Evolutionary conservation across 2,329 filamentous ascomycete species (phyloP).

Genomic region (Aspergillus flavus): DNA sequence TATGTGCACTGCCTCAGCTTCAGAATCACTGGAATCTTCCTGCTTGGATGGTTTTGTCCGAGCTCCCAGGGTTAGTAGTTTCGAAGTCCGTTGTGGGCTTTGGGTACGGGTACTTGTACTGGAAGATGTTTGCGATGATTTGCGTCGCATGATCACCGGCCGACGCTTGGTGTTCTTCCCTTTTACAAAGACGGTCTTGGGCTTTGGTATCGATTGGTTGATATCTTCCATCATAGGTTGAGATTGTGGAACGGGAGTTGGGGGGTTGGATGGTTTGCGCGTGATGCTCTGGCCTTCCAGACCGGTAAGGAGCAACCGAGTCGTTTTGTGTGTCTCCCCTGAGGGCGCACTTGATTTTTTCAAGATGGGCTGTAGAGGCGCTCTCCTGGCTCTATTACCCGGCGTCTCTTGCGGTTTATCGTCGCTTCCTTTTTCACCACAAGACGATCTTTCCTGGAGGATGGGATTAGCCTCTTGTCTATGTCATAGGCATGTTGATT

Average conservation of each 20-base stretch:
- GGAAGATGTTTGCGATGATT: conserved; percentile 39
- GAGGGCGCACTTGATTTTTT: conserved; percentile 38
- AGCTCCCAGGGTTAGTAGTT: conserved; percentile 7
- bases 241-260: conserved; percentile 22
- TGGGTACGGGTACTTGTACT: conserved; percentile 15
- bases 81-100: conserved; percentile 13
- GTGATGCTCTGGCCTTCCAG: conserved; percentile 28
- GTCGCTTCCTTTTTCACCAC: not conserved
- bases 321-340: conserved; percentile 32
- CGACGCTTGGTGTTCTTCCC: conserved; percentile 31
- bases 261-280: conserved; percentile 29
- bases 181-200: conserved; percentile 32
- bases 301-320: conserved; percentile 34
- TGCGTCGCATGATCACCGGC: conserved; percentile 37
- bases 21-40: not conserved
- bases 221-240: conserved; percentile 9
- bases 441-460: conserved; percentile 1
- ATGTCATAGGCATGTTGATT: not conserved
- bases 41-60: not conserved
- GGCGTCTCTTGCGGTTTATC: conserved; percentile 4
- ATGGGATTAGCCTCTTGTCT: not conserved
- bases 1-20: not conserved
- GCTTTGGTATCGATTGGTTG: conserved; percentile 26
- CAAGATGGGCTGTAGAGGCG: conserved; percentile 39
- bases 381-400: conserved; percentile 1